Evolutionary conservation across 2,329 filamentous ascomycete species (phyloP), one percentile per base, ranked within the genome.

Genomic region (Claviceps capensis): DNA sequence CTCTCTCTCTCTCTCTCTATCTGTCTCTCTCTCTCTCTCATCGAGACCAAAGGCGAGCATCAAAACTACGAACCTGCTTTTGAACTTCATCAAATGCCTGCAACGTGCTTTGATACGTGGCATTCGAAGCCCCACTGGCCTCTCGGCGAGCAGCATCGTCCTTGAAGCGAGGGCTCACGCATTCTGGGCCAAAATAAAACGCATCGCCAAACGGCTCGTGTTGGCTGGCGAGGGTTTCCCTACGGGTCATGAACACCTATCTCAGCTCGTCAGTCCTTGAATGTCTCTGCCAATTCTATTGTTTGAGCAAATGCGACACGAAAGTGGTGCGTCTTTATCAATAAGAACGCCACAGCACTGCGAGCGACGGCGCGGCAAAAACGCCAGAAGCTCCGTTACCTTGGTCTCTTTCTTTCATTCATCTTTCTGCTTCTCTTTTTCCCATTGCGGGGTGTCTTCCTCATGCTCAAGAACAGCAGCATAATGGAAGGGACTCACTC

Each of bases 131-230:
- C 51, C 86, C 86, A 58, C 80, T 85, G 60, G 77, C 69, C 52
- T 72, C 61, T 53, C 82, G 73, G 37, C 69, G 67, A 42, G 69
- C 68, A 49, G 68, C 68, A 57, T 95, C 86, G 45, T 85, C 66
- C 62, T 83, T 83, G 65, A 88, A 98, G 61, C 93, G 81, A 50
- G 79, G 72, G 62, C 86, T 83, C 60, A 97, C 76, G 60, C 88
- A 79, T 71, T 98, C 93, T 6, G 91, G 90, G 50, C 93, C 91
- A 64, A 85, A 97, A 72, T 97, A 97, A 66, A 91, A 97, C 55
- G 90, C 86, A 70, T 97, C 93, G 51, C 91, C 91, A 69, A 97
- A 97, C 5, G 93, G 93, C 72, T 98, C 93, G 68, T 97, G 93
- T 60, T 93, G 76, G 65, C 88, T 95, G 61, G 84, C 76, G 54